Base-by-base conservation (phyloP, 257 asterid genomes). In the Nicotiana obtusifolia region DNA sequence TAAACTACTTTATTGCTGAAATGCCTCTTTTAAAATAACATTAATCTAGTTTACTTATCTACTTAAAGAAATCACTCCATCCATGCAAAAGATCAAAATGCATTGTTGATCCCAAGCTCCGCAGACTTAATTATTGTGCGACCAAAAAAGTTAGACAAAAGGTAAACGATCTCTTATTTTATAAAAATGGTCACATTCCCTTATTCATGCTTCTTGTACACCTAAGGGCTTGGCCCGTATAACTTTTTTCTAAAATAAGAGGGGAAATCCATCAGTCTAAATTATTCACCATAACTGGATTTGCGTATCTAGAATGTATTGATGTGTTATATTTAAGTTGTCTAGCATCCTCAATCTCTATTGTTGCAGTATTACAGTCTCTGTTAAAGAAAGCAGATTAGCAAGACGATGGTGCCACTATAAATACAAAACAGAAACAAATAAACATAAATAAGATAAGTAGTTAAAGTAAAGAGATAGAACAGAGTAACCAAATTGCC, bases 121-220 rank as follows among this genome's bases (percentile, higher is more conserved):
- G 57, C 31, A n/a, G 5, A 37, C 33, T 69, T 69, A 5, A 69
- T 20, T 41, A 69, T 37, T 2, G 0, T 5, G 33, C n/a, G 19
- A 41, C 77, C 20, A 69, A 37, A 37, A 35, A 16, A 69, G 77
- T 69, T 69, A 68, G 57, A 69, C 53, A 69, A 69, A 69, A 69
- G 57, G 77, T 11, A 17, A 37, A 30, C 33, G 41, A 20, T 7
- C 52, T 10, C 11, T 20, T 41, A 8, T 7, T 69, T n/a, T 5
- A 41, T 41, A 41, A n/a, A 41, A 33, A 33, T 35, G 77, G 41
- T 37, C 77, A 41, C 15, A 69, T 20, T 69, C 77, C 77, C 57
- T 37, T 69, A 69, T 37, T 37, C 31, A 20, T 37, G 57, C 33
- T 69, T 69, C 30, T 19, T 11, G 33, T 20, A 69, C 14, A 41